These are phyloP conservation scores for Naumovozyma dairenensis DNA, from an alignment of 805 yeast species.

Conservation along the genomic window DNA sequence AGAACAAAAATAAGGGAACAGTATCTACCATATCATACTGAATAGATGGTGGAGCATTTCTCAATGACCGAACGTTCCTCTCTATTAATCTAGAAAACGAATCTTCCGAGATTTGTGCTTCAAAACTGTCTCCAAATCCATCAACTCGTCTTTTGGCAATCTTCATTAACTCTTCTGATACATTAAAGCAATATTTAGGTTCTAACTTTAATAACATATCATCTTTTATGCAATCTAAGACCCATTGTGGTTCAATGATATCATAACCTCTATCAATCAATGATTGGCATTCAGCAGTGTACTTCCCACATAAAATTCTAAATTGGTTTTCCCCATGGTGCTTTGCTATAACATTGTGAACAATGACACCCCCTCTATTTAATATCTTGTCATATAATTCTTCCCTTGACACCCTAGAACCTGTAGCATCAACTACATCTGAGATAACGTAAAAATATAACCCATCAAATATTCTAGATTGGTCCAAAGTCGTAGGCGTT, in stretches of 20 bases:
- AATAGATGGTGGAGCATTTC: too few relatives aligned
- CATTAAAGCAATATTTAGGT: constrained; percentile 45
- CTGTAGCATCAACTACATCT: constrained; percentile 32
- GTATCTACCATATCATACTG: too few relatives aligned
- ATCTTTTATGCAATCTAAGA: constrained; percentile 43
- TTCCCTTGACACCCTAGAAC: constrained; percentile 23
- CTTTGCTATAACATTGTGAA: constrained; percentile 27
- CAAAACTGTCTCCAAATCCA: constrained; percentile 52
- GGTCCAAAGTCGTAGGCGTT: constrained; percentile 3
- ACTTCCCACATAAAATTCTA: constrained; percentile 32
- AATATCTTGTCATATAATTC: constrained; percentile 34
- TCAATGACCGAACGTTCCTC: too few relatives aligned
- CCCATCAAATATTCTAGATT: constrained; percentile 34
- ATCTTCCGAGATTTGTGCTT: constrained; percentile 5
- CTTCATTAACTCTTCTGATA: constrained; percentile 25
- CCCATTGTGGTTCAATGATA: constrained; percentile 61
- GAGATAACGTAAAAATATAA: constrained; percentile 43
- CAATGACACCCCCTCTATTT: constrained; percentile 43
- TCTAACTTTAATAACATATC: constrained; percentile 42
- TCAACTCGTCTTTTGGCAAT: constrained; percentile 38
- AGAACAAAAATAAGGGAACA: constrained; percentile 30
- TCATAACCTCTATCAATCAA: constrained; percentile 44
- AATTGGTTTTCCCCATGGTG: constrained; percentile 7
- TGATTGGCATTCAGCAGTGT: constrained; percentile 32
- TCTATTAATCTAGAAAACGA: background rate